Base-by-base conservation (phyloP, 169 alveolate species). In the Babesia ovis region DNA sequence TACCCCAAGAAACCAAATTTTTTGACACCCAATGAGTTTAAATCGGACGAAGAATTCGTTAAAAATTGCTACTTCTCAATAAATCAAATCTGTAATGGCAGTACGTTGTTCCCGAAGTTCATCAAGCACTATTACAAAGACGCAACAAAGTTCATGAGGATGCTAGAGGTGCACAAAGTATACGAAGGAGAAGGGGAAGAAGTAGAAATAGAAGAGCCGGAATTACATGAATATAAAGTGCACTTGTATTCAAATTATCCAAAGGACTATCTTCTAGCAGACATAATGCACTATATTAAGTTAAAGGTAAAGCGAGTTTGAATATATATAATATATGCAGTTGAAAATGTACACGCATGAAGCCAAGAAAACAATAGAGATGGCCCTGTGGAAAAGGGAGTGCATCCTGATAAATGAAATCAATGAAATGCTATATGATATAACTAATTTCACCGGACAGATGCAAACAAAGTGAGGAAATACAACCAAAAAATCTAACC, bases 351-450 rank as follows among this genome's bases (percentile, higher is more conserved):
- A 79, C 76, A 34, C 48, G 31, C 22, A 60, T 0, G 66, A 68
- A n/a, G 57, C 56, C 22, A 20, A 25, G 22, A 68, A 42, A 42
- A 8, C 4, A 34, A 37, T 79, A 1, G 82, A 79, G 22, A 11
- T 22, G 3, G 14, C 6, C 22, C 37, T 79, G 4, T 39, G 66
- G 70, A 4, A 3, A 27, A 16, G 86, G 32, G 86, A 79, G n/a
- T 79, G 86, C 74, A 39, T 68, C n/a, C 68, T 79, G 34, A 8
- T 68, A 23, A 79, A 79, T 29, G 86, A 79, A 50, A 18, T 79
- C 18, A 67, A 79, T 35, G 43, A 12, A 1, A 27, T 68, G 32
- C 54, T 68, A 9, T 4, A 31, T 50, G 64, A 70, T 48, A 6
- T 58, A 32, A 59, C 68, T 25, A 32, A 60, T 9, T 58, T 51